Percentiles rank a stretch among this genome's conserved stretches.
These are phyloP conservation scores for Phellinidium pouzarii DNA, from an alignment of 1,284 basidiomycete species.

Conservation along the genomic window DNA sequence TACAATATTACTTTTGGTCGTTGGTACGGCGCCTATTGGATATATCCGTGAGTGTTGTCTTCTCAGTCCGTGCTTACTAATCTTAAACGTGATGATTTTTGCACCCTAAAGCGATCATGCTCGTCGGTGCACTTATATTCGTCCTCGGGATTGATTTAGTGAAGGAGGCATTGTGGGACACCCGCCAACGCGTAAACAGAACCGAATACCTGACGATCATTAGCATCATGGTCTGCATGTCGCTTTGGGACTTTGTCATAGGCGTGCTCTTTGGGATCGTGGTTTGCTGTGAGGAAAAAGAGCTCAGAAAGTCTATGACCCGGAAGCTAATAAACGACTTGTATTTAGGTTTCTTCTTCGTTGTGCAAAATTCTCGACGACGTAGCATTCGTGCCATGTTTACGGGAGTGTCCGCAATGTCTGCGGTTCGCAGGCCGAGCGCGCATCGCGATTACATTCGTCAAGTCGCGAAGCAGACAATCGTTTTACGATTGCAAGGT, in stretches of 20 bases:
- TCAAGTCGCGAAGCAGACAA: constrained; percentile 88
- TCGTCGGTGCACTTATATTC: constrained; percentile 90
- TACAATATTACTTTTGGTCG: constrained; percentile 67
- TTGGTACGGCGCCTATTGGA: constrained; percentile 83
- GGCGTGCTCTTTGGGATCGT: constrained; percentile 92
- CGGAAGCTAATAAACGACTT: constrained; percentile 5
- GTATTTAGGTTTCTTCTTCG: constrained; percentile 82
- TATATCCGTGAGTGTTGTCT: constrained; percentile 68
- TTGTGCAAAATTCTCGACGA: constrained; percentile 85
- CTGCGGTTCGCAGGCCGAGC: constrained; percentile 86
- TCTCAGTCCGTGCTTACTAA: too few species aligned
- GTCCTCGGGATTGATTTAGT: constrained; percentile 92
- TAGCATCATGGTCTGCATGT: constrained; percentile 88
- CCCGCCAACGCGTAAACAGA: constrained; percentile 79
- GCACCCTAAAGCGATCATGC: constrained; percentile 62
- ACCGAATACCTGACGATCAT: constrained; percentile 75
- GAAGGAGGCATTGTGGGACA: constrained; percentile 96
- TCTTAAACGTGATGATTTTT: neutral
- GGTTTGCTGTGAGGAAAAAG: constrained; percentile 66
- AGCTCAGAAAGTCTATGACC: neutral
- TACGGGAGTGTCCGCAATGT: constrained; percentile 76
- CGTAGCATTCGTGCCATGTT: constrained; percentile 78
- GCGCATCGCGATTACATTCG: constrained; percentile 86
- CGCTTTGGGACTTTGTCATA: constrained; percentile 89
- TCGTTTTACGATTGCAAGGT: constrained; percentile 86